These are phyloP conservation scores for Saturnispora quitensis DNA, from an alignment of 805 yeast species.

Conservation along the genomic window DNA sequence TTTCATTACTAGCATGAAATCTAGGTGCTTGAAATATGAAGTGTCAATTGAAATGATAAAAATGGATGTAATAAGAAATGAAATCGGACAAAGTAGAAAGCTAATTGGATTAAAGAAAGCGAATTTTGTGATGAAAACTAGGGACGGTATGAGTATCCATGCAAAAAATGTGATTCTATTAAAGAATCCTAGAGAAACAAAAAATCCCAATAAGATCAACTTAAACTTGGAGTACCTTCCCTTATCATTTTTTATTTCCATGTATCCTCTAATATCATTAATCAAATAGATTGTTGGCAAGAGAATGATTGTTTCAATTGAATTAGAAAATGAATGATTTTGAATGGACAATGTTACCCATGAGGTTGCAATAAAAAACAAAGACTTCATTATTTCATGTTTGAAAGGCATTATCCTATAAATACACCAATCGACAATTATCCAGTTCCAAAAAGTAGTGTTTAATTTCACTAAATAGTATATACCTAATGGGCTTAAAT, in stretches of 20 bases:
- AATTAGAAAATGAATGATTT: conserved; percentile 83
- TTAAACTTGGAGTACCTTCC: conserved; percentile 6
- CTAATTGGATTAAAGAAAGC: conserved; percentile 25
- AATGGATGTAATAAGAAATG: conserved; percentile 30
- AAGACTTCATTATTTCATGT: conserved; percentile 31
- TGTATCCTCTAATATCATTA: conserved; percentile 23
- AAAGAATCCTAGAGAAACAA: conserved; percentile 62
- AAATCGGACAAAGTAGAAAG: conserved; percentile 26
- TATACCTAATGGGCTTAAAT: conserved; percentile 36
- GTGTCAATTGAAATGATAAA: conserved; percentile 50
- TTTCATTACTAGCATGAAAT: not conserved
- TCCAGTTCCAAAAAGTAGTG: conserved; percentile 27
- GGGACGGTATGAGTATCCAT: conserved; percentile 58
- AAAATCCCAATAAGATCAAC: conserved; percentile 33
- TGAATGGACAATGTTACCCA: conserved; percentile 76
- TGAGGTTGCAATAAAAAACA: conserved; percentile 42
- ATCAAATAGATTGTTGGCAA: conserved; percentile 43
- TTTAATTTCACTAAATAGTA: conserved; percentile 48
- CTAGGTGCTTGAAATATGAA: conserved; percentile 15
- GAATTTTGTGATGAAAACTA: conserved; percentile 37
- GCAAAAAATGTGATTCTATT: conserved; percentile 79
- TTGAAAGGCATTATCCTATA: conserved; percentile 26
- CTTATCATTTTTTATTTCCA: conserved; percentile 7
- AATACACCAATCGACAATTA: conserved; percentile 24
- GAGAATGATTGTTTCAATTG: conserved; percentile 59